Percentiles rank a stretch among this genome's conserved stretches.
phyloP scores from a whole-genome alignment of 2,329 filamentous ascomycete species.

The Fonsecaea pedrosoi region DNA sequence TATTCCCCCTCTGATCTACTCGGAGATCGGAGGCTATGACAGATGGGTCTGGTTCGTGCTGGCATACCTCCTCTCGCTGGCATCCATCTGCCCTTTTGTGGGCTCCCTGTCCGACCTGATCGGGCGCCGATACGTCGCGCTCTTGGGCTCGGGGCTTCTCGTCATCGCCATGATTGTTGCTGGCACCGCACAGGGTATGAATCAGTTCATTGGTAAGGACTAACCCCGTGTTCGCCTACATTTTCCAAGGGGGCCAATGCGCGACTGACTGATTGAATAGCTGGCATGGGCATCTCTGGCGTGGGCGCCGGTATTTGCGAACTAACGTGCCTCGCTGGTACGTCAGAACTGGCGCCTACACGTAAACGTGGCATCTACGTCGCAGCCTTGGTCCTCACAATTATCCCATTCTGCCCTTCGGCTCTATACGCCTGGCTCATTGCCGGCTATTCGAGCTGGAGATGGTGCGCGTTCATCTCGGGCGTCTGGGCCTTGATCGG shows the following conservation, averaged over 20 bases:
- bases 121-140: constrained; percentile 65
- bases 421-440: constrained; percentile 67
- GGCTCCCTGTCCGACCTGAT: constrained; percentile 69
- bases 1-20: constrained; percentile 63
- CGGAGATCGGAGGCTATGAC: constrained; percentile 65
- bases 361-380: constrained; percentile 70
- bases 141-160: constrained; percentile 61
- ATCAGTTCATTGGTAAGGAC: constrained; percentile 63
- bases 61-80: constrained; percentile 61
- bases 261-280: constrained; percentile 42
- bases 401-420: constrained; percentile 67
- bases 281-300: constrained; percentile 65
- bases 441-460: constrained; percentile 52
- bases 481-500: constrained; percentile 53
- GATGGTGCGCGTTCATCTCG: constrained; percentile 52
- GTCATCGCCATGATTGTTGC: constrained; percentile 66
- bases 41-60: constrained; percentile 67
- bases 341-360: constrained; percentile 71
- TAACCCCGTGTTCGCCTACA: constrained; percentile 4
- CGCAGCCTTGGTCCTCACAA: constrained; percentile 64
- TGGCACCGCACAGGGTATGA: constrained; percentile 65
- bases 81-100: constrained; percentile 68
- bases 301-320: constrained; percentile 72
- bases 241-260: no score
- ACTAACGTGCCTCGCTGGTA: constrained; percentile 70